Evolutionary conservation across 2,329 filamentous ascomycete species (phyloP), one percentile per base, ranked within the genome.

Genomic region (Ascochyta lentis): DNA sequence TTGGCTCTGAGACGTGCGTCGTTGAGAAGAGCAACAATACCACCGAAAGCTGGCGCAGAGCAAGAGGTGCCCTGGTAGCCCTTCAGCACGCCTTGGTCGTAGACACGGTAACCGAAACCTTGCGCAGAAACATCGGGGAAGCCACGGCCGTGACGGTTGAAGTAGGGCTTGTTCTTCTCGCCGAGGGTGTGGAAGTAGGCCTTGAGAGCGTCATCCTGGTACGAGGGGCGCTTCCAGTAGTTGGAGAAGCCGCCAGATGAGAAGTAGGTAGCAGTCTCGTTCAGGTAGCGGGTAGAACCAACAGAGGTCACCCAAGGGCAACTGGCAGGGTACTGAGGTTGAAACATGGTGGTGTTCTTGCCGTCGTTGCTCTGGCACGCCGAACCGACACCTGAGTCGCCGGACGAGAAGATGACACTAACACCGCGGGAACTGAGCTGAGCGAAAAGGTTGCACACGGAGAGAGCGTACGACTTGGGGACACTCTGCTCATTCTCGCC

Each of bases 221-320:
- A 85, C 3, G 62, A 62, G 1, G 82, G 81, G 44, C 71, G 58
- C 78, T 69, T 58, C 79, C 89, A 73, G 56, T 71, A 61, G 60
- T 79, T 64, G 73, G 81, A 72, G 74, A 84, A 84, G 4, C 82
- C 82, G 7, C 81, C 65, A 56, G 76, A 72, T 8, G 78, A 81
- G 3, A 84, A 82, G 73, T 83, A 88, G 2, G 63, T 63, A 15
- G 68, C 67, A 1, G 65, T 67, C 54, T 72, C 68, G 49, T 72
- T 68, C 42, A 81, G 72, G 5, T 78, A 69, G 16, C 81, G 82
- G 6, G 84, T 86, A 1, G 83, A 87, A 4, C 89, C 88, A 1
- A 90, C 83, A 2, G 83, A 79, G 0, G 88, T 90, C 1, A 90
- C 83, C 72, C 83, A 90, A 0, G 87, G 88, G 64, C 88, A 91